Conservation (phyloP, 148 eudicot genomes). For the Oxyria digyna region DNA sequence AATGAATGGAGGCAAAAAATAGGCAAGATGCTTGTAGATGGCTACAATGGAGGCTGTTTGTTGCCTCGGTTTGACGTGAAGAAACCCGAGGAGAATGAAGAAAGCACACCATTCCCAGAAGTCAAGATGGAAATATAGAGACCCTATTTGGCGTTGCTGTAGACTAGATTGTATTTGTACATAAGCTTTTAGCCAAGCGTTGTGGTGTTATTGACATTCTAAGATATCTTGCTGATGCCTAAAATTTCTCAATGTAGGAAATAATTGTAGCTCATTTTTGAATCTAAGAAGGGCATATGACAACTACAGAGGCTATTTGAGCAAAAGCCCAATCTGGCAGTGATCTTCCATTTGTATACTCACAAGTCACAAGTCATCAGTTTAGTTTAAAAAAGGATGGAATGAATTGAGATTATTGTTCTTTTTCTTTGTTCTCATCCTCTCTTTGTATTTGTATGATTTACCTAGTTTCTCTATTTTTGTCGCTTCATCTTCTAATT, state of each 20-base stretch:
- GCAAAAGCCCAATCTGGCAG: too few species aligned
- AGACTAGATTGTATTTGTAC: not conserved
- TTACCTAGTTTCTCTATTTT: too few species aligned
- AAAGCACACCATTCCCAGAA: constrained; percentile 17
- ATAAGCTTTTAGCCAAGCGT: not conserved
- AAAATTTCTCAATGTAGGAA: not conserved
- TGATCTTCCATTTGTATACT: too few species aligned
- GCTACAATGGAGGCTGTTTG: constrained; percentile 65
- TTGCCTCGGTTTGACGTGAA: constrained; percentile 26
- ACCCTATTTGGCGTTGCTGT: not conserved
- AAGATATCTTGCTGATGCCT: not conserved
- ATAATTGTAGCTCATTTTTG: not conserved
- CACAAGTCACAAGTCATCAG: too few species aligned
- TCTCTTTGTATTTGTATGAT: too few species aligned
- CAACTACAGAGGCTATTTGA: too few species aligned
- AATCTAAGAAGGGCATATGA: too few species aligned
- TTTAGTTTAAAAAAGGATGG: too few species aligned
- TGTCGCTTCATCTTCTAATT: too few species aligned
- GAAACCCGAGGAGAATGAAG: constrained; percentile 21
- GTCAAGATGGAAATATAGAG: constrained; percentile 54
- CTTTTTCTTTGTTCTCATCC: too few species aligned
- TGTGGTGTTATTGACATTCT: not conserved
- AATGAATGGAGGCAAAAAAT: constrained; percentile 86
- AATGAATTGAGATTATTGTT: too few species aligned
- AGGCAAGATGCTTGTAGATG: constrained; percentile 57